These are phyloP conservation scores for Blastocystis sp. DNA, from an alignment of 352 stramenopile species.

Conservation along the genomic window DNA sequence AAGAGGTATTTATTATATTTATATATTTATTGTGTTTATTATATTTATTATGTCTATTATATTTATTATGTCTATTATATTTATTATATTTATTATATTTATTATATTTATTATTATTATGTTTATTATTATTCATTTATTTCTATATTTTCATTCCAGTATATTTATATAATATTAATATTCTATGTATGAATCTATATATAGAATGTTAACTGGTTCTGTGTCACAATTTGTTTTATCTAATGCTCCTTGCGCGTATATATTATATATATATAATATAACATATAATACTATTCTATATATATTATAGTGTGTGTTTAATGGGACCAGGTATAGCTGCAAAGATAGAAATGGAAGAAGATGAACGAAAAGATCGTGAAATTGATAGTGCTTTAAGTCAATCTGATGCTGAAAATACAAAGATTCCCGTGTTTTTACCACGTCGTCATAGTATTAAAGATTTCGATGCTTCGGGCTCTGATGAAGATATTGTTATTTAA, in stretches of 20 bases:
- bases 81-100: no score
- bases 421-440: slow-evolving; percentile 23
- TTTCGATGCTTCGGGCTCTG: slow-evolving; percentile 35
- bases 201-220: slow-evolving; percentile 17
- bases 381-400: slow-evolving; percentile 21
- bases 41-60: no score
- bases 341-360: not conserved
- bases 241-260: slow-evolving; percentile 32
- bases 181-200: no score
- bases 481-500: slow-evolving; percentile 26
- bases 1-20: not conserved
- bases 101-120: no score
- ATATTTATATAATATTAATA: no score
- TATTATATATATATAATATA: not conserved
- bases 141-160: no score
- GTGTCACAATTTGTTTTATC: slow-evolving; percentile 12
- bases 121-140: no score
- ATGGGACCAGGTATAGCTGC: slow-evolving; percentile 20
- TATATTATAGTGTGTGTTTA: slow-evolving; percentile 19
- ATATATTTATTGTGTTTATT: no score
- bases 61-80: no score
- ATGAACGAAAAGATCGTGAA: slow-evolving; percentile 20
- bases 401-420: slow-evolving; percentile 16
- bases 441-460: slow-evolving; percentile 30
- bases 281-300: not conserved